Evolutionary conservation across 768 basidiomycete species (phyloP), one percentile per base, ranked within the genome.

Genomic region (Lentinula lateritia): DNA sequence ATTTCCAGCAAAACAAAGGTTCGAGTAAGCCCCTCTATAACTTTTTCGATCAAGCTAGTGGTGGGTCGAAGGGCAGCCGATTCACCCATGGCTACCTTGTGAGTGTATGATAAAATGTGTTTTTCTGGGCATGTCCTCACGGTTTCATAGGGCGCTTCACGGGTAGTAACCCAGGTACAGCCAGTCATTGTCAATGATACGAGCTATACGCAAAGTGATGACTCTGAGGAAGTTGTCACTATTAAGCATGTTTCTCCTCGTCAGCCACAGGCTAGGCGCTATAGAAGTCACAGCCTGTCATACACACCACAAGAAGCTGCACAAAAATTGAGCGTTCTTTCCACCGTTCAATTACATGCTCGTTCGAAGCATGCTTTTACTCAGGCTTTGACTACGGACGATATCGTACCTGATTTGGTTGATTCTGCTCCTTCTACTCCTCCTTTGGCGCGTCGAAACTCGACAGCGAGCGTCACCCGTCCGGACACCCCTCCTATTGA

Each of bases 101-200:
- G 61, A 68, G 83, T 62, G 4, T 61, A 9, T 65, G 16, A 32
- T 8, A 13, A 23, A 23, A 23, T 1, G 5, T 28, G 28, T 28
- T 23, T 23, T 28, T 9, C 41, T 56, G 28, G 10, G 36, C 6
- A 62, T 48, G 41, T 23, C 50, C 39, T 54, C 50, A 36, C 36
- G 12, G 13, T 34, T 56, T 48, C 62, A 18, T 69, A 91, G 90
- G 84, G 83, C 38, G 81, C 86, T 1, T 87, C 85, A 9, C 83
- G 92, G 52, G 80, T 88, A 54, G 80, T 90, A 18, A 87, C 88
- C 1, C 90, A 92, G 56, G 89, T 86, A 10, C 88, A 87, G 65
- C 76, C 84, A 1, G 75, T 85, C 1, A 78, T 83, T 7, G 77
- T 82, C 1, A 77, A 83, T 43, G 88, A 90, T 64, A 76, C 76